phyloP scores from a whole-genome alignment of 495 filamentous ascomycete genomes.

The Lasiosphaeria miniovina region DNA sequence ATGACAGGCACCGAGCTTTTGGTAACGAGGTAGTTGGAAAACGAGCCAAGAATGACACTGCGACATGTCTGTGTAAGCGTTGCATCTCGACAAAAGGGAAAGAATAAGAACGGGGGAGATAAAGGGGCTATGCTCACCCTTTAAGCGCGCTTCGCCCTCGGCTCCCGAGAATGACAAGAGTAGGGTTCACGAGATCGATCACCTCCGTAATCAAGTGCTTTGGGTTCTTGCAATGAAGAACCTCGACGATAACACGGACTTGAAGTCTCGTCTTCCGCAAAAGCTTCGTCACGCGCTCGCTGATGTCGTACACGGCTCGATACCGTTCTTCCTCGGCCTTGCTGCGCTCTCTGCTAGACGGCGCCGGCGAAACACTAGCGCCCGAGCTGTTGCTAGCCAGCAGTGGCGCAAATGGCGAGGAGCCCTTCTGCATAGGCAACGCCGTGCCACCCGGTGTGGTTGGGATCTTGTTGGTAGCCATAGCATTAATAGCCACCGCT shows the following conservation, averaged over 20 bases:
- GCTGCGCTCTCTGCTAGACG: conserved; percentile 42
- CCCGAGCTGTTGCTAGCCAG: conserved; percentile 12
- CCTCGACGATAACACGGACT: conserved; percentile 87
- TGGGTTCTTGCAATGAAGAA: conserved; percentile 96
- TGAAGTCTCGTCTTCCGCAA: conserved; percentile 88
- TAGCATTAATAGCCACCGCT: conserved; percentile 49
- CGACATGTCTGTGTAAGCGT: neutral
- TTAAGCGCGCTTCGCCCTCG: conserved; percentile 87
- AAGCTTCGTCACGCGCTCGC: conserved; percentile 73
- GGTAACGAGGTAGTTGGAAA: conserved; percentile 93
- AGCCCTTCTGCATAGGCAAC: conserved; percentile 17
- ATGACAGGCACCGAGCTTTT: conserved; percentile 96
- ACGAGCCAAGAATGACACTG: conserved; percentile 88
- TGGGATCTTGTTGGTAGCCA: conserved; percentile 37
- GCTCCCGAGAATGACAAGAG: conserved; percentile 89
- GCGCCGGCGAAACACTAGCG: conserved; percentile 40
- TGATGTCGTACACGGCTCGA: conserved; percentile 71
- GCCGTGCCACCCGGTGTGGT: conserved; percentile 24
- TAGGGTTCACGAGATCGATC: conserved; percentile 87
- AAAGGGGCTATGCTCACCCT: conserved; percentile 58
- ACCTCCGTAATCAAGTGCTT: conserved; percentile 82
- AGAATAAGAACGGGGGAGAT: neutral
- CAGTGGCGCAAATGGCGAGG: conserved; percentile 16
- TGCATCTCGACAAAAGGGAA: neutral
- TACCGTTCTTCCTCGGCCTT: conserved; percentile 73